Conservation (phyloP, 495 filamentous ascomycete species). For the Hypoxylon cercidicola region DNA sequence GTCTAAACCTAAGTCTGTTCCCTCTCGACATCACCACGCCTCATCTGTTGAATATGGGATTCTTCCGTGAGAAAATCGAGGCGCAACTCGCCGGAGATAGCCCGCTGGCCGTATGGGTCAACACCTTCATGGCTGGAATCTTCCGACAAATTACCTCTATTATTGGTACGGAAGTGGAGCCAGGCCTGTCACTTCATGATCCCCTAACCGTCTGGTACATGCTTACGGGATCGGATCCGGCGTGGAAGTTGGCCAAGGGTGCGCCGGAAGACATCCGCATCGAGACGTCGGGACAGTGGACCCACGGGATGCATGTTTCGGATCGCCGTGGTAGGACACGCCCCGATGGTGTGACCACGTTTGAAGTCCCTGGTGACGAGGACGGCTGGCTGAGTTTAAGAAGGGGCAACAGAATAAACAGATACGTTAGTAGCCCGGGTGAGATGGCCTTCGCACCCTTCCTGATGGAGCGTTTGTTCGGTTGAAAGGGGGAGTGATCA, state of each 20-base stretch:
- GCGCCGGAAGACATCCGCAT: constrained; percentile 79
- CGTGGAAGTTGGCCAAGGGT: constrained; percentile 57
- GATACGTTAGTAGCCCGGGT: constrained; percentile 70
- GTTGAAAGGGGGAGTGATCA: constrained; percentile 21
- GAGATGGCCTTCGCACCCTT: constrained; percentile 61
- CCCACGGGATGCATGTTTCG: constrained; percentile 86
- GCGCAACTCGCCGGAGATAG: constrained; percentile 64
- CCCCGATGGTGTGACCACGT: constrained; percentile 62
- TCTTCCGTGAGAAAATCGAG: constrained; percentile 66
- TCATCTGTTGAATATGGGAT: constrained; percentile 71
- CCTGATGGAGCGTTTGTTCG: constrained; percentile 62
- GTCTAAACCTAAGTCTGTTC: constrained; percentile 80
- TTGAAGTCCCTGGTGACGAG: constrained; percentile 68
- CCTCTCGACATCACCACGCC: constrained; percentile 88
- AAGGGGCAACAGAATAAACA: constrained; percentile 80
- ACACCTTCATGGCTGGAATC: constrained; percentile 78
- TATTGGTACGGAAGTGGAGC: constrained; percentile 62
- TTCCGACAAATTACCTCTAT: constrained; percentile 78
- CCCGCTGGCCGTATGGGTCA: constrained; percentile 85
- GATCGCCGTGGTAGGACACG: constrained; percentile 75
- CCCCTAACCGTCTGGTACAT: constrained; percentile 90
- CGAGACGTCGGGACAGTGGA: constrained; percentile 93
- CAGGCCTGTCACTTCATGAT: constrained; percentile 82
- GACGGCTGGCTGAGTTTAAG: constrained; percentile 75
- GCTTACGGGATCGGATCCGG: constrained; percentile 64